phyloP scores from a whole-genome alignment of 1,284 basidiomycete genomes.

The Leccinum angustisporum region DNA sequence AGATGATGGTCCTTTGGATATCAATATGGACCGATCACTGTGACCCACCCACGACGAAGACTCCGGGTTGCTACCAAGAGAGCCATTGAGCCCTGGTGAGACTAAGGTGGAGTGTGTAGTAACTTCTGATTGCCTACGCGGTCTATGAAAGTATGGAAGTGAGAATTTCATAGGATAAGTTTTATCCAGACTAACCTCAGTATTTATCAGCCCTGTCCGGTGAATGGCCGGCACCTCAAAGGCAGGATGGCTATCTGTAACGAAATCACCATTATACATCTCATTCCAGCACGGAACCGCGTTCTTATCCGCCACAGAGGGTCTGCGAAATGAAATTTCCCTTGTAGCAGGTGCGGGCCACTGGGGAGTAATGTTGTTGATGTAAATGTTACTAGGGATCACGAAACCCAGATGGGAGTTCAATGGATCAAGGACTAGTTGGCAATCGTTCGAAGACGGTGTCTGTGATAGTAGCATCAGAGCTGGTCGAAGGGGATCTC shows the following conservation, averaged over 20 bases:
- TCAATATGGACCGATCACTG: not conserved
- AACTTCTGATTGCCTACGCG: not conserved
- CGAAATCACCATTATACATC: not conserved
- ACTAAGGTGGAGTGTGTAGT: not conserved
- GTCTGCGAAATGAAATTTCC: not conserved
- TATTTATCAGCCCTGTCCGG: not conserved
- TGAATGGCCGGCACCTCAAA: not conserved
- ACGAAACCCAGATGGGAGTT: not conserved
- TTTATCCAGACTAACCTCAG: conserved; percentile 4
- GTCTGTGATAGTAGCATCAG: conserved; percentile 8
- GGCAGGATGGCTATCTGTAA: not conserved
- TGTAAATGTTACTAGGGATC: not conserved
- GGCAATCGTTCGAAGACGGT: not conserved
- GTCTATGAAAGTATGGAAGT: conserved; percentile 1
- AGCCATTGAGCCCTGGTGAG: not conserved
- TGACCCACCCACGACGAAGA: conserved; percentile 9
- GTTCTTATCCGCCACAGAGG: not conserved
- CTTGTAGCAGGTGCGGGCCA: not conserved
- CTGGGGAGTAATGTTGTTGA: not conserved
- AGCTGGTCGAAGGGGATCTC: not conserved
- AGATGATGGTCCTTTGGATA: not conserved
- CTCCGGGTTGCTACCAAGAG: not conserved
- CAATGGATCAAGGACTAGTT: not conserved
- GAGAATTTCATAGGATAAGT: not conserved
- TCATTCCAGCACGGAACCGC: not conserved